A percentile compares a stretch with the other conserved stretches of the same genome.
phyloP scores from a whole-genome alignment of 2,329 filamentous ascomycete genomes.

The Aureobasidium sp. region DNA sequence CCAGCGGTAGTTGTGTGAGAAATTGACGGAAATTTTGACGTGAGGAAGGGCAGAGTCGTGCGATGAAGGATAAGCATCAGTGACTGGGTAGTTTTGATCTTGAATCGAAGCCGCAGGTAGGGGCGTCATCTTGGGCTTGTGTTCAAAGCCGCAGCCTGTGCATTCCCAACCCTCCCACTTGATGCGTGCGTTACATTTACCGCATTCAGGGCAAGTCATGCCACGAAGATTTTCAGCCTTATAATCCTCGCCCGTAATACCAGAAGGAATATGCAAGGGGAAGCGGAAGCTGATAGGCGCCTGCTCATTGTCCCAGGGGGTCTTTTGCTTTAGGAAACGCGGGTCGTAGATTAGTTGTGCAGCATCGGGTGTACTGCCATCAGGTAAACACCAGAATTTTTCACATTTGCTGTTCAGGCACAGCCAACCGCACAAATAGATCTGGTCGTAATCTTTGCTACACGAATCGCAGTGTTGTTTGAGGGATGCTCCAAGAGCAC shows the following conservation, averaged over 20 bases:
- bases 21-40: constrained; percentile 28
- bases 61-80: constrained; percentile 28
- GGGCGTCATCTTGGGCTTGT: constrained; percentile 24
- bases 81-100: constrained; percentile 33
- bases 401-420: constrained; percentile 50
- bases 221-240: constrained; percentile 52
- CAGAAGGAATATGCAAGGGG: constrained; percentile 30
- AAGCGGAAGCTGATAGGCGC: constrained; percentile 27
- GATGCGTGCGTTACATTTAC: constrained; percentile 53
- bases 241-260: constrained; percentile 40
- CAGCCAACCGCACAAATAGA: constrained; percentile 49
- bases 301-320: constrained; percentile 34
- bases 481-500: constrained; percentile 18
- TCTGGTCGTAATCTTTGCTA: constrained; percentile 26
- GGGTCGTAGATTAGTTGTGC: constrained; percentile 45
- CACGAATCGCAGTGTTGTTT: constrained; percentile 33
- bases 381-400: constrained; percentile 47
- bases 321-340: constrained; percentile 52
- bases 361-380: constrained; percentile 30
- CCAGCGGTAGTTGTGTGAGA: constrained; percentile 35
- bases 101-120: constrained; percentile 26
- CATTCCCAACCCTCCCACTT: constrained; percentile 60
- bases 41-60: constrained; percentile 27
- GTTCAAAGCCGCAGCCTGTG: constrained; percentile 45
- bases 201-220: constrained; percentile 59